These are phyloP conservation scores for Prunus fruticosa DNA, from an alignment of 306 rosid species.

Conservation along the genomic window DNA sequence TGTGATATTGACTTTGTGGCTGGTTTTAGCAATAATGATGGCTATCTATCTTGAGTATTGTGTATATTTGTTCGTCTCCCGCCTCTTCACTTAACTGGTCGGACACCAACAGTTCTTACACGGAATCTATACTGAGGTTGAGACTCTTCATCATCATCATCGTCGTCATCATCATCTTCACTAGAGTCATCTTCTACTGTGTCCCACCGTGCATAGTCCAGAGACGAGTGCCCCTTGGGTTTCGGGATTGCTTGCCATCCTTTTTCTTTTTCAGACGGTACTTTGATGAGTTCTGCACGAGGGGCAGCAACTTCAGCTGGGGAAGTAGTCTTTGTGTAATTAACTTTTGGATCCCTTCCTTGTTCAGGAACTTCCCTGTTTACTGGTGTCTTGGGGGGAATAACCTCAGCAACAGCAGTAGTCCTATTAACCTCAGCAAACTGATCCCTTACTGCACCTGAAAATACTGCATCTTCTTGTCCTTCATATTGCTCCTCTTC, in stretches of 20 bases:
- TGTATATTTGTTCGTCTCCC: conserved; percentile 18
- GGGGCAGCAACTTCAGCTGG: conserved; percentile 33
- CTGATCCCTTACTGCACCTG: conserved; percentile 31
- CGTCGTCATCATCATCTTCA: conserved; percentile 53
- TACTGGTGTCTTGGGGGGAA: conserved; percentile 28
- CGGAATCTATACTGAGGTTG: conserved; percentile 77
- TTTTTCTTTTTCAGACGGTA: conserved; percentile 40
- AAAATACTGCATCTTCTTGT: conserved; percentile 18
- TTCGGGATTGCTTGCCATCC: conserved; percentile 95
- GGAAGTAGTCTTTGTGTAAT: conserved; percentile 26
- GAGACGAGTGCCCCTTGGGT: conserved; percentile 89
- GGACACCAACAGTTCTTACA: conserved; percentile 70
- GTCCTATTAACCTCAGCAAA: conserved; percentile 32
- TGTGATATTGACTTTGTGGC: neutral
- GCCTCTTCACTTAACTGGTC: conserved; percentile 62
- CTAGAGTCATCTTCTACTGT: conserved; percentile 90
- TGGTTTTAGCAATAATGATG: neutral
- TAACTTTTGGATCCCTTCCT: conserved; percentile 38
- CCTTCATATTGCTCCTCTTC: conserved; percentile 33
- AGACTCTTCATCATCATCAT: conserved; percentile 60
- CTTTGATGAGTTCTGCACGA: conserved; percentile 27
- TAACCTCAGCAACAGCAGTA: conserved; percentile 18
- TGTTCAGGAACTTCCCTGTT: conserved; percentile 31
- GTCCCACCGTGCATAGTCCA: conserved; percentile 92
- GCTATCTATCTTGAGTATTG: conserved; percentile 1